phyloP scores from a whole-genome alignment of 2,329 filamentous ascomycete species.

The Trichoderma pleuroti region DNA sequence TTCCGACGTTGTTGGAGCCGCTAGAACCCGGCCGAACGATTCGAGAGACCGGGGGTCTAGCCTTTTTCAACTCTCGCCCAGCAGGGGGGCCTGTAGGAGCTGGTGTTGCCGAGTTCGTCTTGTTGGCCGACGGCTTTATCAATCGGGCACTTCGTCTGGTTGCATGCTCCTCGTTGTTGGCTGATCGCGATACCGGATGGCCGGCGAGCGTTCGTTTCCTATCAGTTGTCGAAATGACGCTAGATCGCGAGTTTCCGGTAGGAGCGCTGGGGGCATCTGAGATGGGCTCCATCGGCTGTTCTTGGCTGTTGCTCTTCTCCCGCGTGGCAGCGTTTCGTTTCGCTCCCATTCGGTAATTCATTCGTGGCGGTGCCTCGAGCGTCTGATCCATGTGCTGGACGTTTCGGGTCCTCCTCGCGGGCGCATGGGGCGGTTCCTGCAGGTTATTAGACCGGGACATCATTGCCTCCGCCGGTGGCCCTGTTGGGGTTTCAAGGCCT shows the following conservation, averaged over 20 bases:
- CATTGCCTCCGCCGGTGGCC: constrained; percentile 25
- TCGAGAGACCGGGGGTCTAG: constrained; percentile 67
- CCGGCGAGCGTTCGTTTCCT: constrained; percentile 93
- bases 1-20: constrained; percentile 69
- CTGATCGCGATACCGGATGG: constrained; percentile 57
- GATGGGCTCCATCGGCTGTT: constrained; percentile 36
- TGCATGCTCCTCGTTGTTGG: constrained; percentile 56
- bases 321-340: constrained; percentile 40
- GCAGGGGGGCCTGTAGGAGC: constrained; percentile 53
- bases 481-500: constrained; percentile 59
- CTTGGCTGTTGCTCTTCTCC: constrained; percentile 27
- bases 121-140: constrained; percentile 63
- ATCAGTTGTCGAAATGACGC: constrained; percentile 50
- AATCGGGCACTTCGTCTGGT: constrained; percentile 68
- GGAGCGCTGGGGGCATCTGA: constrained; percentile 39
- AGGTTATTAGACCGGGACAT: constrained; percentile 26
- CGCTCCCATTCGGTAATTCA: constrained; percentile 54
- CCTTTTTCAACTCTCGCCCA: constrained; percentile 73
- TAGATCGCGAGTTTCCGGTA: constrained; percentile 36
- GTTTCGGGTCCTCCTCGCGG: constrained; percentile 51
- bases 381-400: constrained; percentile 50
- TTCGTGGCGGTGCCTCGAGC: constrained; percentile 59
- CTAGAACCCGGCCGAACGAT: constrained; percentile 63
- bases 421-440: constrained; percentile 51
- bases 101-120: constrained; percentile 56